phyloP scores from a whole-genome alignment of 805 yeast species.

The Myxozyma vanderwaltii region DNA sequence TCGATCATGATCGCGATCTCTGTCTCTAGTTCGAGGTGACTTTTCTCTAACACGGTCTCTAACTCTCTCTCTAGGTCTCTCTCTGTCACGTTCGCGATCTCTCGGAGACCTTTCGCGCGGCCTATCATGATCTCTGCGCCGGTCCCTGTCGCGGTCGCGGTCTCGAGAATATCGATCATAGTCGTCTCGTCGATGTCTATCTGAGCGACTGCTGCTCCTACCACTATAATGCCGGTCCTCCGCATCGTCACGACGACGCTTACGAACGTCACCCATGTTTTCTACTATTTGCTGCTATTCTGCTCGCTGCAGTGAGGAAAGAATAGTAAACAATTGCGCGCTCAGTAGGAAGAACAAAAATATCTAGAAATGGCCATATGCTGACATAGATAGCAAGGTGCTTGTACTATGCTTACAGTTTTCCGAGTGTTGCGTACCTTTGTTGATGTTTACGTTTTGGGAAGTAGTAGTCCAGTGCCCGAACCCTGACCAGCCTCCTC shows the following conservation, averaged over 20 bases:
- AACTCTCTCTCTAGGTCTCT: constrained; percentile 7
- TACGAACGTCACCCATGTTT: background rate
- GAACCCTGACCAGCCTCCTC: background rate
- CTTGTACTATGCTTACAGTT: background rate
- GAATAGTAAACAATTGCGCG: no score
- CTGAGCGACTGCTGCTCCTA: constrained; percentile 5
- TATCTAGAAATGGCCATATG: no score
- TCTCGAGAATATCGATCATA: constrained; percentile 18
- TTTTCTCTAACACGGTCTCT: constrained; percentile 18
- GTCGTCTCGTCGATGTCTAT: constrained; percentile 27
- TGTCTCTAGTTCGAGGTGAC: constrained; percentile 13
- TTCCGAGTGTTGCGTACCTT: background rate
- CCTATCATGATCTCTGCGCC: constrained; percentile 15
- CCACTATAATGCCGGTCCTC: constrained; percentile 13
- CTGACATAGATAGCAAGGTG: background rate
- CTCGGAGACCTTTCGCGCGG: constrained; percentile 12
- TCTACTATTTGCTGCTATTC: background rate
- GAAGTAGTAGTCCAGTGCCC: background rate
- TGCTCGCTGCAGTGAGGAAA: background rate
- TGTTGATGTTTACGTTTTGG: background rate
- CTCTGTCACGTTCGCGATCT: constrained; percentile 10
- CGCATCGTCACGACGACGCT: constrained; percentile 11
- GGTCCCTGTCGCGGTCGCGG: constrained; percentile 21
- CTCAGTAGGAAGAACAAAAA: no score
- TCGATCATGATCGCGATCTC: constrained; percentile 21